Evolutionary conservation across 805 yeast species (phyloP).

Genomic region (Hanseniaspora thailandica): DNA sequence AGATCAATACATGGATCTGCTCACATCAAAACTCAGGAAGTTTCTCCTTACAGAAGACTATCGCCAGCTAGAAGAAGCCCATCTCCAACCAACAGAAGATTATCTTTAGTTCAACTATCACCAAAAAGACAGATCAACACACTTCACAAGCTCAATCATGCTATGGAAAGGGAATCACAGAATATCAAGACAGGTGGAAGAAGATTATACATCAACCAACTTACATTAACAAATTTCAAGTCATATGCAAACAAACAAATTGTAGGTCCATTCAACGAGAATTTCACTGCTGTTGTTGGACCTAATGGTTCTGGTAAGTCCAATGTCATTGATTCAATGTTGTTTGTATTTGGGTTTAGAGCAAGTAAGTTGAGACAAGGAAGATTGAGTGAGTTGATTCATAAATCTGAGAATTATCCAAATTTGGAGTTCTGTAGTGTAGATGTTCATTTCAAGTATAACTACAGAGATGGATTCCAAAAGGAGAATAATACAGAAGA

Average conservation of each 20-base stretch:
- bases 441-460: slow-evolving; percentile 76
- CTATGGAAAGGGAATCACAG: slow-evolving; percentile 23
- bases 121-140: slow-evolving; percentile 31
- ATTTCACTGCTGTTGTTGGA: slow-evolving; percentile 94
- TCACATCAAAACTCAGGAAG: neutral
- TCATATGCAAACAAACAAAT: slow-evolving; percentile 89
- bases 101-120: slow-evolving; percentile 34
- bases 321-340: slow-evolving; percentile 89
- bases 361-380: slow-evolving; percentile 96
- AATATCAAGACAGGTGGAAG: slow-evolving; percentile 27
- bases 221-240: slow-evolving; percentile 76
- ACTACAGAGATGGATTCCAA: slow-evolving; percentile 45
- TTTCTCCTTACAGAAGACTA: slow-evolving; percentile 6
- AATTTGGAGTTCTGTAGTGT: slow-evolving; percentile 69
- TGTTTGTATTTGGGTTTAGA: slow-evolving; percentile 93
- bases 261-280: slow-evolving; percentile 88
- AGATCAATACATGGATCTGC: neutral
- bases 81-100: slow-evolving; percentile 22
- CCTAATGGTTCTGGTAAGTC: slow-evolving; percentile 98
- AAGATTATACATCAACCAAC: slow-evolving; percentile 64
- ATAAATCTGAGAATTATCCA: slow-evolving; percentile 67
- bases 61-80: slow-evolving; percentile 13
- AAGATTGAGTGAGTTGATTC: slow-evolving; percentile 82
- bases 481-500: slow-evolving; percentile 43
- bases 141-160: slow-evolving; percentile 24